Evolutionary conservation across 2,329 filamentous ascomycete genomes (phyloP), one percentile per base, ranked within the genome.

Genomic region (Phialophora tarda): DNA sequence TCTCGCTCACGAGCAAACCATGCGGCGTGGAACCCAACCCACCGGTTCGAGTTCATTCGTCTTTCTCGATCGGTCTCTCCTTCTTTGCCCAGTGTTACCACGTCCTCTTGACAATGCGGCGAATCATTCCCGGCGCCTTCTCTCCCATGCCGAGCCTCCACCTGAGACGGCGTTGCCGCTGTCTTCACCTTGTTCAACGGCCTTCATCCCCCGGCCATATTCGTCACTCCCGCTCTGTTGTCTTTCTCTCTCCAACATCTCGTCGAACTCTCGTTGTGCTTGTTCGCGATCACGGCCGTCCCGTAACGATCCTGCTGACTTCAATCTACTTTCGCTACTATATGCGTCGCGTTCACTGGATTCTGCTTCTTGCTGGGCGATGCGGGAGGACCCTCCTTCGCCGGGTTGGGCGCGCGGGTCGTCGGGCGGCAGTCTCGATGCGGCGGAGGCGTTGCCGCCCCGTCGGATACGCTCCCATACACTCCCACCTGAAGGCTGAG

Each of bases 181-280:
- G 8, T 61, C 70, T 38, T 71, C 55, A 10, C 63, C 64, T 17
- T 50, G 47, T 30, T 65, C 68, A n/a, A 66, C 61, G 26, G 63
- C 69, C 17, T 24, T 41, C 64, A 66, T 68, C 1, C 66, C 69
- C 28, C 59, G 55, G 32, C 64, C 60, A 38, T 72, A 71, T 14
- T 71, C 71, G 7, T 55, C 69, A 51, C 69, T 67, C 12, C 68
- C 68, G 47, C 70, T 67, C 44, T 64, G 47, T n/a, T 57, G 75
- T 58, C 79, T 71, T 71, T 82, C 80, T 0, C 74, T 69, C 2
- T 82, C 80, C 21, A 82, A 66, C 74, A 82, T 73, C 11, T 73
- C 73, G 65, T 82, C 78, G 59, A 82, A 82, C 2, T 81, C 78
- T 8, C 75, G 77, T 63, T 80, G 80, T 2, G 80, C 78, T 61